Evolutionary conservation across 2,329 filamentous ascomycete genomes (phyloP).

Genomic region (Periconia sp.): DNA sequence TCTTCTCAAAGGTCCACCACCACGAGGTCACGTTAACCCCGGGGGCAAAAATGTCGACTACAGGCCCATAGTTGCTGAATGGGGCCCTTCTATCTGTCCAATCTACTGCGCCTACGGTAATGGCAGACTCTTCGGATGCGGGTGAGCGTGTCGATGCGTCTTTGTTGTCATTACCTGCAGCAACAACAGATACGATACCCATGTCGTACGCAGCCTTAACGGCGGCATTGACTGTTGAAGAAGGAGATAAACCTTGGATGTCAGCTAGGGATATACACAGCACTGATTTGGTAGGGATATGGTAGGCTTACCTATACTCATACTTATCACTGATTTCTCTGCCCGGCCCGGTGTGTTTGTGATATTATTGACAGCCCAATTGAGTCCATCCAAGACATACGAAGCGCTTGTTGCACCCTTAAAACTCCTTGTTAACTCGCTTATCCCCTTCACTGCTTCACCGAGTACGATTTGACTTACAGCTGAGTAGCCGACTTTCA

Average conservation of each 20-base stretch:
- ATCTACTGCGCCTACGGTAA: slow-evolving; percentile 37
- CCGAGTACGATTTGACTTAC: too few relatives aligned
- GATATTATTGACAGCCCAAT: slow-evolving; percentile 31
- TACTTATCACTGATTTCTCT: slow-evolving; percentile 29
- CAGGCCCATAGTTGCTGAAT: slow-evolving; percentile 38
- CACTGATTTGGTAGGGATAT: slow-evolving; percentile 31
- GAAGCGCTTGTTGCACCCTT: slow-evolving; percentile 9
- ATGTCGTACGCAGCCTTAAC: slow-evolving; percentile 25
- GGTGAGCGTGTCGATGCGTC: slow-evolving; percentile 22
- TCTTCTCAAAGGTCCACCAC: slow-evolving; percentile 42
- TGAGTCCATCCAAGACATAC: slow-evolving; percentile 23
- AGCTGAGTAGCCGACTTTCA: slow-evolving; percentile 35
- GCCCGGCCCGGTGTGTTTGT: slow-evolving; percentile 19
- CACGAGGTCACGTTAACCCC: slow-evolving; percentile 49
- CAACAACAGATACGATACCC: slow-evolving; percentile 37
- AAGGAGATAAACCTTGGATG: too few relatives aligned
- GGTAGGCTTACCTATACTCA: slow-evolving; percentile 34
- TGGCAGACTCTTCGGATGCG: slow-evolving; percentile 30
- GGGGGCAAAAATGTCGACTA: slow-evolving; percentile 37
- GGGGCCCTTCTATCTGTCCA: slow-evolving; percentile 23
- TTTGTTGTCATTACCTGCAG: slow-evolving; percentile 37
- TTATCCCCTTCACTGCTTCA: too few relatives aligned
- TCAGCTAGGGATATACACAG: too few relatives aligned
- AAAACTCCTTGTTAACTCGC: too few relatives aligned
- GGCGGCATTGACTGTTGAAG: too few relatives aligned